Percentiles rank a stretch among this genome's conserved stretches.
phyloP scores from a whole-genome alignment of 495 filamentous ascomycete genomes.

The Daldinia caldariorum region DNA sequence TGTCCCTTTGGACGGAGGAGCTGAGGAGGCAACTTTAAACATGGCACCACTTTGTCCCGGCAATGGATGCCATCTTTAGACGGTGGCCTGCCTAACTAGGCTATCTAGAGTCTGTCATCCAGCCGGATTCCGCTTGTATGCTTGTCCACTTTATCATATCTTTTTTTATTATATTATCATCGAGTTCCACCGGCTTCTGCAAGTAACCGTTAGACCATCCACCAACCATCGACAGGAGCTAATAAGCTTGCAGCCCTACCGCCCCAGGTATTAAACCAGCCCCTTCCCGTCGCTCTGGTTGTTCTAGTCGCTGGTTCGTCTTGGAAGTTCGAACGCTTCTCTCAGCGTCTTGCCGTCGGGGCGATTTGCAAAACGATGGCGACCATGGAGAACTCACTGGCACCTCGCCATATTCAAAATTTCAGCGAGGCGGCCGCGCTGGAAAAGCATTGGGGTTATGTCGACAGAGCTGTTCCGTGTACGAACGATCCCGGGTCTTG shows the following conservation, averaged over 20 bases:
- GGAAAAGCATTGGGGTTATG: constrained; percentile 71
- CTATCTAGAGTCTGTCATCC: not conserved
- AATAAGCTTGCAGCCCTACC: constrained; percentile 21
- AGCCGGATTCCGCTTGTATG: not conserved
- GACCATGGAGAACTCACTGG: constrained; percentile 28
- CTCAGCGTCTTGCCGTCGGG: not conserved
- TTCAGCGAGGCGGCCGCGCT: constrained; percentile 52
- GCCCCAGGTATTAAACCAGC: not conserved
- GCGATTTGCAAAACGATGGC: constrained; percentile 23
- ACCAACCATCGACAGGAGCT: constrained; percentile 22
- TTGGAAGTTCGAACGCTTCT: constrained; percentile 12
- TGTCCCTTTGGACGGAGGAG: constrained; percentile 2
- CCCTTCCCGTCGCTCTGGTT: constrained; percentile 12
- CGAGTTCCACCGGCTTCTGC: constrained; percentile 12
- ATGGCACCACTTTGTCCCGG: constrained; percentile 23
- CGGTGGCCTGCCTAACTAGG: constrained; percentile 1
- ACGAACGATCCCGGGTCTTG: constrained; percentile 68
- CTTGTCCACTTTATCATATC: constrained; percentile 7
- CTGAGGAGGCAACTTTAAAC: not conserved
- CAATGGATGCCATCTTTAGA: constrained; percentile 30
- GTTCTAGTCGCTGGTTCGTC: constrained; percentile 14
- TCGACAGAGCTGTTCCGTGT: constrained; percentile 65
- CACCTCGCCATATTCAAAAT: constrained; percentile 52
- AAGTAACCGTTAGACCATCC: constrained; percentile 22
- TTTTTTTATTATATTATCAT: constrained; percentile 26